Percentiles rank a stretch among this genome's conserved stretches.
phyloP scores from a whole-genome alignment of 345 rosid genomes.

The Eucalyptus cloeziana region DNA sequence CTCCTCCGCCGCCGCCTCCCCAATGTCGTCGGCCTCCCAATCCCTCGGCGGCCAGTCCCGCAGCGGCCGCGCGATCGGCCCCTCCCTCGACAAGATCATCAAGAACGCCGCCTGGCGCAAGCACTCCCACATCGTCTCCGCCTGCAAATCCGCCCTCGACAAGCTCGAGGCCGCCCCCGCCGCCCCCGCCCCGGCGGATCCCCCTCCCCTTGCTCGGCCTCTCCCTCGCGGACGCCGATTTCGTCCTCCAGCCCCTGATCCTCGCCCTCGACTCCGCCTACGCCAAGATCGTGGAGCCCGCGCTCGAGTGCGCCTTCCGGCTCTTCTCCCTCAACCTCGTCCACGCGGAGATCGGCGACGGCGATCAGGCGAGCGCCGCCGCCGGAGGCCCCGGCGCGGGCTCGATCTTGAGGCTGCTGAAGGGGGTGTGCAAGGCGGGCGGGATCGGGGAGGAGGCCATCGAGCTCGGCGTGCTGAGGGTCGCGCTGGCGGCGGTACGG shows the following conservation, averaged over 20 bases:
- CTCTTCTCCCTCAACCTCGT: slow-evolving; percentile 63
- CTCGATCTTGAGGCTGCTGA: slow-evolving; percentile 8
- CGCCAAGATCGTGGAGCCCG: slow-evolving; percentile 67
- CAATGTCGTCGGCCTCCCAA: slow-evolving; percentile 65
- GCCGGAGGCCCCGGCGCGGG: slow-evolving; percentile 1
- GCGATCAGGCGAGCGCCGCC: background rate
- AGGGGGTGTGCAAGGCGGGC: slow-evolving; percentile 40
- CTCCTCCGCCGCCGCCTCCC: background rate
- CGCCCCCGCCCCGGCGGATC: slow-evolving; percentile 18
- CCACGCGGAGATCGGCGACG: slow-evolving; percentile 43
- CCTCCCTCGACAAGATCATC: slow-evolving; percentile 76
- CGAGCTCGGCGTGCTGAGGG: slow-evolving; percentile 70
- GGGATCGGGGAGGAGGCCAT: slow-evolving; percentile 64
- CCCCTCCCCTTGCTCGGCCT: slow-evolving; percentile 44
- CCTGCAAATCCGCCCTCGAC: slow-evolving; percentile 84
- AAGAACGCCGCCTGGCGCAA: slow-evolving; percentile 97
- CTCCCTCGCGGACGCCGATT: slow-evolving; percentile 53
- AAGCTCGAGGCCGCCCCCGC: slow-evolving; percentile 42
- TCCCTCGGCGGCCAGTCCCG: slow-evolving; percentile 70
- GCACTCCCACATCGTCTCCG: slow-evolving; percentile 74
- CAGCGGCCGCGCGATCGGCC: slow-evolving; percentile 73
- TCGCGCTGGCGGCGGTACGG: slow-evolving; percentile 63
- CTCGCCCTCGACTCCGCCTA: slow-evolving; percentile 66
- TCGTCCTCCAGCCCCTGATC: slow-evolving; percentile 48
- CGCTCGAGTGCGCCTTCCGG: slow-evolving; percentile 70